These are phyloP conservation scores for Paramecium octaurelia DNA, from an alignment of 73 alveolate genomes.

Conservation along the genomic window DNA sequence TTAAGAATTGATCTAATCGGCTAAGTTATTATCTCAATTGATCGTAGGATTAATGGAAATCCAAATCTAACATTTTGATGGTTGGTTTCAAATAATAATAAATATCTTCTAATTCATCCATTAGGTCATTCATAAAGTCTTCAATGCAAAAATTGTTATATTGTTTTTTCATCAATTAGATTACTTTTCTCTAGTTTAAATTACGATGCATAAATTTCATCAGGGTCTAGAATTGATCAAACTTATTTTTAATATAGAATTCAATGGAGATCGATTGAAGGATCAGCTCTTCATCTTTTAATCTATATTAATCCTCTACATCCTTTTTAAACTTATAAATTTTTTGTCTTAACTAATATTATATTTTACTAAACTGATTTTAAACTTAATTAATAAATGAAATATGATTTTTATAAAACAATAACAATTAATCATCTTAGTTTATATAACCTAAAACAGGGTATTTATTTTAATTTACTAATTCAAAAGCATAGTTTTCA, in stretches of 20 bases:
- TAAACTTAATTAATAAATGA: not conserved
- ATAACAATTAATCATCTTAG: not conserved
- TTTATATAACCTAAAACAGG: not conserved
- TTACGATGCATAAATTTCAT: not conserved
- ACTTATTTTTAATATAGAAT: not conserved
- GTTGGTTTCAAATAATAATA: not conserved
- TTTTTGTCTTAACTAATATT: not conserved
- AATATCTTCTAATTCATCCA: not conserved
- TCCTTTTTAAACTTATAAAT: not conserved
- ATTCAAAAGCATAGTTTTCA: not conserved
- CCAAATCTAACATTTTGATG: not conserved
- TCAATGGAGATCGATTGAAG: not conserved
- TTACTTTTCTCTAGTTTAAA: not conserved
- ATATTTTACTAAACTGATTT: not conserved
- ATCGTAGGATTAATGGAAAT: not conserved
- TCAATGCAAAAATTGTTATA: not conserved
- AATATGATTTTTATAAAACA: not conserved
- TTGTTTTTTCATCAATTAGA: not conserved
- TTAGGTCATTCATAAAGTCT: not conserved
- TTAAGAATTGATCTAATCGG: not conserved
- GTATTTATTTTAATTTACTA: not conserved
- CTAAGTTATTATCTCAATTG: not conserved
- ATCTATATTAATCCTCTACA: not conserved
- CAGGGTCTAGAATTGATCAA: not conserved
- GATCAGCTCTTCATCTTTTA: not conserved